Evolutionary conservation across 2,329 filamentous ascomycete genomes (phyloP).

Genomic region (Chaetothyriales sp.): DNA sequence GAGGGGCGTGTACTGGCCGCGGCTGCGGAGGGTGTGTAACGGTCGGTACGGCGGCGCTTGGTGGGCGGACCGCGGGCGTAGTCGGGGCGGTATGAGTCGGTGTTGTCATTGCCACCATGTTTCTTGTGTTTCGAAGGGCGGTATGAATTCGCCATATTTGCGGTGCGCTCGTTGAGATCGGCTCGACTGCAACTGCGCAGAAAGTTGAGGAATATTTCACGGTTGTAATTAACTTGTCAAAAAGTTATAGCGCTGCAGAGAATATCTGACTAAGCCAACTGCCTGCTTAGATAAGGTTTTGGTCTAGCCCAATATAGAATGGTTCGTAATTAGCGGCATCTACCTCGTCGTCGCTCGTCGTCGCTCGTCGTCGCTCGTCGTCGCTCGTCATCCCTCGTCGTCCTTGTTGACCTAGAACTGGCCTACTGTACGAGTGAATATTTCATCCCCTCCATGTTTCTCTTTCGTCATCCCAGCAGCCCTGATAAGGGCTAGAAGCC

Average conservation of each 20-base stretch:
- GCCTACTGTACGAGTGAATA: too few relatives aligned
- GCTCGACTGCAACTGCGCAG: not conserved
- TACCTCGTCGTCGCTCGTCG: too few relatives aligned
- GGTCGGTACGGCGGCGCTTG: not conserved
- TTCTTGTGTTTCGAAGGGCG: not conserved
- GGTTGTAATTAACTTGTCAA: too few relatives aligned
- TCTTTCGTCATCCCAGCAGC: not conserved
- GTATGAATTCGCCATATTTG: not conserved
- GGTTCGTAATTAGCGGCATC: too few relatives aligned
- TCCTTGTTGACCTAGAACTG: too few relatives aligned
- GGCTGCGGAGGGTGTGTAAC: not conserved
- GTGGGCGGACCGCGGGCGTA: not conserved
- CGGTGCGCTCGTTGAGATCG: not conserved
- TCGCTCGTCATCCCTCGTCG: too few relatives aligned
- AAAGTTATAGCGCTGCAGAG: too few relatives aligned
- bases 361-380: too few relatives aligned
- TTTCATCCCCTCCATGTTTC: not conserved
- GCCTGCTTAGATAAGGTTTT: too few relatives aligned
- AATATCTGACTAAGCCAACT: too few relatives aligned
- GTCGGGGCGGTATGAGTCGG: constrained; percentile 4
- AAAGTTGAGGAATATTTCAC: not conserved
- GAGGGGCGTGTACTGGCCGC: not conserved
- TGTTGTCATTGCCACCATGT: not conserved
- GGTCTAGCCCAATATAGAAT: too few relatives aligned
- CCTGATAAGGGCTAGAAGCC: not conserved